phyloP scores from a whole-genome alignment of 768 basidiomycete genomes.

The Suillus bovinus region DNA sequence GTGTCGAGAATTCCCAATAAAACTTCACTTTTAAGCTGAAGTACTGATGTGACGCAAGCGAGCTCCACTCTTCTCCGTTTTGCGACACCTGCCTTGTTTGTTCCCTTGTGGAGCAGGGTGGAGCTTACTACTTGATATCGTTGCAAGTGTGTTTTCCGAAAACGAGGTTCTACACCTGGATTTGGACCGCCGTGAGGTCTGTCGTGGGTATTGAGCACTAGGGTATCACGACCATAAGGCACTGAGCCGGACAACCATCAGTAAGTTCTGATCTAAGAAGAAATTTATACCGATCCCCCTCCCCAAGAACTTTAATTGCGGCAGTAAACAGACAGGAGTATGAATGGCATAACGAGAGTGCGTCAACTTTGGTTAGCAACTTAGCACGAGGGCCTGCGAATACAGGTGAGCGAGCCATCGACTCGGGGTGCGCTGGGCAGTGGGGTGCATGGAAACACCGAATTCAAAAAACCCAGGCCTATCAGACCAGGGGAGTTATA shows the following conservation, averaged over 20 bases:
- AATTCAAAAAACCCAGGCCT: not conserved
- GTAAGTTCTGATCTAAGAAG: not conserved
- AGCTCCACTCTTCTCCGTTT: constrained; percentile 11
- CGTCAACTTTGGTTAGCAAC: not conserved
- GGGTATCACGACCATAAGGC: not conserved
- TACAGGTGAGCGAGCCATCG: not conserved
- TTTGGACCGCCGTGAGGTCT: not conserved
- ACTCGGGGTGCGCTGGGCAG: not conserved
- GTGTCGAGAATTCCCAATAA: not conserved
- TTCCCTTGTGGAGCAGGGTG: constrained; percentile 7
- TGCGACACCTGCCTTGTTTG: constrained; percentile 10
- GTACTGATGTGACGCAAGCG: not conserved
- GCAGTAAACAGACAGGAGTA: not conserved
- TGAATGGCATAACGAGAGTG: not conserved
- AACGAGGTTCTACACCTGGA: not conserved
- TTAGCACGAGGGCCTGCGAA: too few species aligned
- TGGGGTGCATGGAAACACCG: not conserved
- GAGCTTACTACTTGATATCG: not conserved
- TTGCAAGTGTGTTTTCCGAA: not conserved
- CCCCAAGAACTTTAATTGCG: constrained; percentile 8
- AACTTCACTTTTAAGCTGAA: not conserved
- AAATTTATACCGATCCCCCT: constrained; percentile 14
- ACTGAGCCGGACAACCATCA: not conserved
- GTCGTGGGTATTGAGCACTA: too few species aligned
- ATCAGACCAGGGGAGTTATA: not conserved